Evolutionary conservation across 2,329 filamentous ascomycete species (phyloP).

Genomic region (Cladophialophora chaetospira): DNA sequence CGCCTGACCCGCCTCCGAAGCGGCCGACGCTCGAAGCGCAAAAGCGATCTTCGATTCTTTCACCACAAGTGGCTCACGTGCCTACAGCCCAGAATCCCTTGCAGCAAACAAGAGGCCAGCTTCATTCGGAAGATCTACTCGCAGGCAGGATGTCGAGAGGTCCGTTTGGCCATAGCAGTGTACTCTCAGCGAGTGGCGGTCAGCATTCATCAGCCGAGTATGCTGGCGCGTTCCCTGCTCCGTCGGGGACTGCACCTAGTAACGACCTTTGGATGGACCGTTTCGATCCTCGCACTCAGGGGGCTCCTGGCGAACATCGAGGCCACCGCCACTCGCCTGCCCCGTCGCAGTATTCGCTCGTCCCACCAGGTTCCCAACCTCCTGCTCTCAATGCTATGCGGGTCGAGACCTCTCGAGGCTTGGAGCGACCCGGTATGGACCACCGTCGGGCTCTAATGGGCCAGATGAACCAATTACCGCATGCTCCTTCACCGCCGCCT

Average conservation of each 20-base stretch:
- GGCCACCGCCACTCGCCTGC: conserved; percentile 29
- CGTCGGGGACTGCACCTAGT: conserved; percentile 18
- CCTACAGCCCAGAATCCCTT: not conserved
- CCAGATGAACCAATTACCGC: conserved; percentile 23
- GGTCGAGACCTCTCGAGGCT: conserved; percentile 15
- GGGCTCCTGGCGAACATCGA: conserved; percentile 22
- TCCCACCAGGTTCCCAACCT: conserved; percentile 24
- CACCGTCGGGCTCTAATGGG: conserved; percentile 29
- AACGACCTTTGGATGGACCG: conserved; percentile 31
- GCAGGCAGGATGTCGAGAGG: conserved; percentile 12
- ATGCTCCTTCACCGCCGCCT: conserved; percentile 31
- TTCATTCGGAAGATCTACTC: conserved; percentile 13
- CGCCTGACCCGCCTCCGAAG: conserved; percentile 50
- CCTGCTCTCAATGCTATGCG: conserved; percentile 19
- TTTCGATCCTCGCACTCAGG: conserved; percentile 30
- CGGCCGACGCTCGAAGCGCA: conserved; percentile 45
- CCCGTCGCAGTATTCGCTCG: conserved; percentile 29
- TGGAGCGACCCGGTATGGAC: conserved; percentile 25
- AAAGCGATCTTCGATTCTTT: conserved; percentile 29
- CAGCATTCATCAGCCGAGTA: conserved; percentile 18
- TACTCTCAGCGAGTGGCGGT: conserved; percentile 12
- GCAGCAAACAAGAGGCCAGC: conserved; percentile 15
- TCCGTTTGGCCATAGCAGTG: conserved; percentile 13
- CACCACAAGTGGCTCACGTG: conserved; percentile 20
- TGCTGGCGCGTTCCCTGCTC: conserved; percentile 15